Evolutionary conservation across 2,329 filamentous ascomycete genomes (phyloP), one percentile per base, ranked within the genome.

Genomic region (Penicillium olsonii): DNA sequence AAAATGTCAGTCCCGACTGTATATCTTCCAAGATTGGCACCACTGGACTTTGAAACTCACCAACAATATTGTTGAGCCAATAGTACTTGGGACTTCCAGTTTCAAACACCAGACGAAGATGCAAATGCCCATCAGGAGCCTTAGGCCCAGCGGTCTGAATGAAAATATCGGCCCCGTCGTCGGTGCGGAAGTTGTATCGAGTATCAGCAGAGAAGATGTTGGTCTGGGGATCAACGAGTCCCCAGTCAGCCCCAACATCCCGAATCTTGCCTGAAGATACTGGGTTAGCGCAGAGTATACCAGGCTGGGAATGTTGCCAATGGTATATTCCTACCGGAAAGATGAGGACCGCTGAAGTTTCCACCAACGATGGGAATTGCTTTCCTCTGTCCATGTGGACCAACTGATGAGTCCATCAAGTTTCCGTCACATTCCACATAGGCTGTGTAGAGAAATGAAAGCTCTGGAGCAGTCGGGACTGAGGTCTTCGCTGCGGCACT

Each of bases 11-110:
- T n/a, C n/a, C n/a, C n/a, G n/a, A n/a, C n/a, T n/a, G n/a, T 15
- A 10, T 27, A 18, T 26, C 4, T 15, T 26, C 15, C 18, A n/a
- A 35, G 33, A 35, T n/a, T n/a, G n/a, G n/a, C n/a, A n/a, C n/a
- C n/a, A n/a, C n/a, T n/a, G n/a, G n/a, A n/a, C n/a, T n/a, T n/a
- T n/a, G n/a, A n/a, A n/a, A 53, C 61, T 42, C 38, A 64, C 61
- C 62, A 42, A 65, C 38, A 35, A 65, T 46, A 48, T 64, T 62
- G 45, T 65, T 65, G 50, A 64, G 35, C 62, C 62, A 65, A 35
- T 65, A 64, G 48, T 64, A 65, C 33, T 59, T 50, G 6, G 54
- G 38, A 51, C 57, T 56, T 0, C 58, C 61, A 1, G 62, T 62
- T 40, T 59, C 54, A 39, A 64, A 62, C 14, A 62, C 15, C 41